Evolutionary conservation across 176 grass and related monocot species (phyloP).

Genomic region (Zoysia pacifica): DNA sequence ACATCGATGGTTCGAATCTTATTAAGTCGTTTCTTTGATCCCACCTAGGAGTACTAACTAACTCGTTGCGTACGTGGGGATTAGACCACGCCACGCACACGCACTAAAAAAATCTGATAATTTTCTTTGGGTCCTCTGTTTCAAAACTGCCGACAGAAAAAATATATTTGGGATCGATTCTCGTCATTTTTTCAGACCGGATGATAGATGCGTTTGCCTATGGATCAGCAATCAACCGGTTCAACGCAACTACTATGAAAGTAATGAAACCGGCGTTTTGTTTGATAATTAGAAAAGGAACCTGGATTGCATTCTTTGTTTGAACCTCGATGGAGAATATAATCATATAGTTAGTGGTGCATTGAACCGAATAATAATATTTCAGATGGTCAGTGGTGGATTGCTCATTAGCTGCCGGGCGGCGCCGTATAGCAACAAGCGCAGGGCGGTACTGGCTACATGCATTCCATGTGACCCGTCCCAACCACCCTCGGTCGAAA

Average conservation of each 20-base stretch:
- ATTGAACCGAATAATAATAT: conserved; percentile 33
- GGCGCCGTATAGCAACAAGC: conserved; percentile 33
- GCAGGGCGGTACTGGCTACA: not conserved
- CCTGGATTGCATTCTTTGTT: not conserved
- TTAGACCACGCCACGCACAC: not conserved
- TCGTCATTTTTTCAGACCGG: no score
- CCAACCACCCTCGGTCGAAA: conserved; percentile 19
- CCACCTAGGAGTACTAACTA: conserved; percentile 15
- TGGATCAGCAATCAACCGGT: no score
- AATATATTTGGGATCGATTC: not conserved
- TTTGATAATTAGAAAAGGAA: not conserved
- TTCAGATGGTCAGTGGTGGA: not conserved
- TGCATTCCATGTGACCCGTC: conserved; percentile 27
- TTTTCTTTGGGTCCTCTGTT: not conserved
- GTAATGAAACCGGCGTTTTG: no score
- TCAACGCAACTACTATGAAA: not conserved
- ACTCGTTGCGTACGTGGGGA: conserved; percentile 41
- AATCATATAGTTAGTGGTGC: not conserved
- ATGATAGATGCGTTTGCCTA: not conserved
- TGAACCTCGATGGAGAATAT: not conserved
- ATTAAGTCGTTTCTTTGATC: not conserved
- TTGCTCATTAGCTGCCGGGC: conserved; percentile 1
- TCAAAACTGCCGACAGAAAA: no score
- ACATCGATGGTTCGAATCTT: not conserved
- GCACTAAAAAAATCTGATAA: conserved; percentile 10